These are phyloP conservation scores for Brassica nigra DNA, from an alignment of 345 rosid species.

Conservation along the genomic window DNA sequence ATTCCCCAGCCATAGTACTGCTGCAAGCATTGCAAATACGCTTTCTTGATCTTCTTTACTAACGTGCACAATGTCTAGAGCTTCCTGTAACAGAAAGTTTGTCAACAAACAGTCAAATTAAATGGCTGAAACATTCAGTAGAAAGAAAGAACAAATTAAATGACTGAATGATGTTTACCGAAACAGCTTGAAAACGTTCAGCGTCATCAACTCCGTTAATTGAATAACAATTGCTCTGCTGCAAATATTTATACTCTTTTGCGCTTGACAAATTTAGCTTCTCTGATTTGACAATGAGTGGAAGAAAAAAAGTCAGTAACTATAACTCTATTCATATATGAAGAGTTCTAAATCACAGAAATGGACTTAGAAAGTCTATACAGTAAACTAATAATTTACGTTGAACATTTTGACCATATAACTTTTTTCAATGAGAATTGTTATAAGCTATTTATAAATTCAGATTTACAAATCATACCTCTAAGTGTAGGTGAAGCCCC, in stretches of 20 bases:
- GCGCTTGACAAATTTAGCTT: conserved; percentile 80
- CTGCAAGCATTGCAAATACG: conserved; percentile 94
- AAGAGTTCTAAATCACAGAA: conserved; percentile 8
- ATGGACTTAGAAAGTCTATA: conserved; percentile 1
- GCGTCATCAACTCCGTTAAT: conserved; percentile 85
- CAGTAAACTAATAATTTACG: background rate
- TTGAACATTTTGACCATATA: background rate
- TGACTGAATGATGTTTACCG: conserved; percentile 45
- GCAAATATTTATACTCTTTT: conserved; percentile 76
- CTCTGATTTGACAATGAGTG: conserved; percentile 48
- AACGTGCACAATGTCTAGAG: conserved; percentile 84
- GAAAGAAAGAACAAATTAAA: background rate
- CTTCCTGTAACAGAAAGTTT: conserved; percentile 65
- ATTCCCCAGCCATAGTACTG: conserved; percentile 94
- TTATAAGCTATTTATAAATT: background rate
- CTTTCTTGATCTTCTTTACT: conserved; percentile 93
- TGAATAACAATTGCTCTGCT: conserved; percentile 76
- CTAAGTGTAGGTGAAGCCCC: conserved; percentile 75
- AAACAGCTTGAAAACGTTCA: conserved; percentile 59
- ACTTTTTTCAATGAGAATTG: background rate
- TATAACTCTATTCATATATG: background rate
- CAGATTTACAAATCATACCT: conserved; percentile 50
- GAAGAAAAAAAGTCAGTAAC: background rate
- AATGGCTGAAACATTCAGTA: background rate
- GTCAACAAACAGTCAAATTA: background rate